Evolutionary conservation across 805 yeast species (phyloP), one percentile per base, ranked within the genome.

Genomic region (Wickerhamiella spandovensis): DNA sequence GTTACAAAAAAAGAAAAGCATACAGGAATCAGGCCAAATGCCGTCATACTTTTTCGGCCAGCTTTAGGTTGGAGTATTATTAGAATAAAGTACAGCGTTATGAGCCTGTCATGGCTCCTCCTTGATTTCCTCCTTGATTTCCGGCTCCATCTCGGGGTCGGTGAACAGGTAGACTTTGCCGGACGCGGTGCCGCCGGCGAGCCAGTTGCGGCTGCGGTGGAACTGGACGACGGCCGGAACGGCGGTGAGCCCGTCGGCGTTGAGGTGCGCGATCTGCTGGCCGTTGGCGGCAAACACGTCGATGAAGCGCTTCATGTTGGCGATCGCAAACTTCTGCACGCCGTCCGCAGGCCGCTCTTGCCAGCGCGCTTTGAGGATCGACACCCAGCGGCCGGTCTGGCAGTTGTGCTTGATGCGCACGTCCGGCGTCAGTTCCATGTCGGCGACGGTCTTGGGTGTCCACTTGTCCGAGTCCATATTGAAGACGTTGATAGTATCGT

Each of bases 311-410:
- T 83, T 86, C 98, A 90, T 92, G 64, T 90, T 90, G 12, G 85
- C 97, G 58, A 90, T 90, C 17, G 82, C 84, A 65, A 92, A 87
- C 60, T 90, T 88, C 55, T 88, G 84, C 28, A 76, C 71, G 0
- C 79, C 77, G 61, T 87, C 95, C 6, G 57, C 61, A 0, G 95
- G 94, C 30, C 73, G 67, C 1, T 67, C 64, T 53, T 92, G 97
- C 94, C 97, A 90, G 60, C 79, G 75, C 0, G 96, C 80, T 58
- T 90, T 87, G 51, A 90, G 68, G 45, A 90, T 90, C 1, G 95
- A 81, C 0, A 92, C 95, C 98, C 98, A 90, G 56, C 95, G 72
- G 0, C 98, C 98, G 0, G 96, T 84, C 65, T 90, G 95, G 67
- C 98, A 92, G 61, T 92, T 92, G 63, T 92, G 98, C 50, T 76